phyloP scores from a whole-genome alignment of 2,329 filamentous ascomycete genomes.

The Fusarium solani-melongenae region DNA sequence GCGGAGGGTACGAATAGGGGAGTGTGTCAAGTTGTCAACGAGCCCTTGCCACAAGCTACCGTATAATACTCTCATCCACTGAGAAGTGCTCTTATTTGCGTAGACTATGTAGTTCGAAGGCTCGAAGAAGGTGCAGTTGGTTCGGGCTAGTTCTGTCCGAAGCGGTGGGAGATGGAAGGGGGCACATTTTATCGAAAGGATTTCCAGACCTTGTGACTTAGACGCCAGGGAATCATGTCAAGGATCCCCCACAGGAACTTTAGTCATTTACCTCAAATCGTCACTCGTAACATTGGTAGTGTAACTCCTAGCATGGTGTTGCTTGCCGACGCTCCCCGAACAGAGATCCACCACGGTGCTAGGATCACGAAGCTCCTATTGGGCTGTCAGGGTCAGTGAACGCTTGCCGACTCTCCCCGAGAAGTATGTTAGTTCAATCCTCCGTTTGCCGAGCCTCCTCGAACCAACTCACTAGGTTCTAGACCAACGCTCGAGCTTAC shows the following conservation, averaged over 20 bases:
- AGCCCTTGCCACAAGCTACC: not conserved
- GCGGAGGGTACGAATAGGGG: not conserved
- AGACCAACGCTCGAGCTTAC: not conserved
- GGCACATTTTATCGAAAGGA: not conserved
- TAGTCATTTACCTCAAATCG: not conserved
- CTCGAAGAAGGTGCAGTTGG: not conserved
- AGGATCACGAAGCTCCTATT: not conserved
- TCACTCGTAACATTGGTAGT: not conserved
- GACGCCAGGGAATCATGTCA: not conserved
- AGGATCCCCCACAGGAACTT: not conserved
- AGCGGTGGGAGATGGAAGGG: not conserved
- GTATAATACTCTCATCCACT: too few species aligned
- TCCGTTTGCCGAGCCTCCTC: not conserved
- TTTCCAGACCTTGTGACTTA: not conserved
- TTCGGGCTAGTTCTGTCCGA: not conserved
- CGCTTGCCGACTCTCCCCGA: not conserved
- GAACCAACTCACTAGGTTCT: not conserved
- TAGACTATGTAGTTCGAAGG: not conserved
- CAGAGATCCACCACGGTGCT: not conserved
- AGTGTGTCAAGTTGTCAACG: not conserved
- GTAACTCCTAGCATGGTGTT: not conserved
- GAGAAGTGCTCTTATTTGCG: not conserved
- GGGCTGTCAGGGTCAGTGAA: not conserved
- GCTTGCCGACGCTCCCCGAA: not conserved
- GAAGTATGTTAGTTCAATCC: not conserved